Evolutionary conservation across 2,329 filamentous ascomycete species (phyloP).

Genomic region (Simplicillium sp.): DNA sequence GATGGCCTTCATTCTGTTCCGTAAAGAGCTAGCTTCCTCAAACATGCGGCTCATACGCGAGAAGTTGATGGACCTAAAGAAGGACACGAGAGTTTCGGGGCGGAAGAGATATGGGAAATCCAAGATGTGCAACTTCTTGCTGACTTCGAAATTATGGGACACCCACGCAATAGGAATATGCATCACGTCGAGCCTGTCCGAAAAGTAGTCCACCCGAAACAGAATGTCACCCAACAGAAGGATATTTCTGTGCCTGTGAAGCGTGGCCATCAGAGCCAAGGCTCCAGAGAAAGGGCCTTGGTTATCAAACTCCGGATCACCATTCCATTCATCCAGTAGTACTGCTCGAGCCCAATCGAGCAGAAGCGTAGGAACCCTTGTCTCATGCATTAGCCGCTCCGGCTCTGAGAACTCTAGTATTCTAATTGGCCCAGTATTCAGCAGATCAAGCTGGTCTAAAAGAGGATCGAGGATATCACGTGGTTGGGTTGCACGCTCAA

Average conservation of each 20-base stretch:
- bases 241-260: conserved; percentile 60
- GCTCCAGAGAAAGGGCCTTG: conserved; percentile 69
- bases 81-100: conserved; percentile 61
- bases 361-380: conserved; percentile 43
- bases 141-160: conserved; percentile 38
- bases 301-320: conserved; percentile 57
- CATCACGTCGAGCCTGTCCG: conserved; percentile 65
- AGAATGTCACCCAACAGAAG: conserved; percentile 58
- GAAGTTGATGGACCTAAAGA: conserved; percentile 84
- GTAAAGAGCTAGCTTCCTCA: conserved; percentile 55
- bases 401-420: conserved; percentile 37
- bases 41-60: conserved; percentile 74
- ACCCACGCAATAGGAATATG: conserved; percentile 68
- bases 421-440: conserved; percentile 33
- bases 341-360: conserved; percentile 68
- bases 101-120: conserved; percentile 76
- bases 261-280: conserved; percentile 59
- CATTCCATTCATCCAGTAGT: conserved; percentile 74
- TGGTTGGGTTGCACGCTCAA: conserved; percentile 21
- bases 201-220: conserved; percentile 68
- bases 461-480: conserved; percentile 37
- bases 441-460: conserved; percentile 43
- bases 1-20: conserved; percentile 46
- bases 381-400: conserved; percentile 47
- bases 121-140: conserved; percentile 61